Conservation (phyloP, 2,329 filamentous ascomycete genomes). For the Tolypocladium amazonense region DNA sequence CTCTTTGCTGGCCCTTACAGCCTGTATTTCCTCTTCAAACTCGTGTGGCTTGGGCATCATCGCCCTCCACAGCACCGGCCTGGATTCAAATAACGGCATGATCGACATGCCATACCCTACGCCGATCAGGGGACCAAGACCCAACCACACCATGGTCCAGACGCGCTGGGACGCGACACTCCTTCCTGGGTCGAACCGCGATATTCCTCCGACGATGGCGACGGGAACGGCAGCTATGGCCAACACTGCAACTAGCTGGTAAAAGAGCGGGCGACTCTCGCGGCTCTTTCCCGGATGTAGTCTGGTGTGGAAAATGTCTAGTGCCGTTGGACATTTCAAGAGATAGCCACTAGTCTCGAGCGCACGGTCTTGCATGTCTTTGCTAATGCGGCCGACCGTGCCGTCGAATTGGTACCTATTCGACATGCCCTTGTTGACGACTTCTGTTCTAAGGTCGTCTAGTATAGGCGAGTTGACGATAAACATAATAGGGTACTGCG, state of each 20-base stretch:
- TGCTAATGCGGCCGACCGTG: not conserved
- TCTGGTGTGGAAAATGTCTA: too few species aligned
- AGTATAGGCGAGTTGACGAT: slow-evolving; percentile 2
- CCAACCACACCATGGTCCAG: slow-evolving; percentile 3
- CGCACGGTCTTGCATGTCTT: not conserved
- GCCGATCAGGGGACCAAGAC: slow-evolving; percentile 1
- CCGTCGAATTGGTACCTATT: not conserved
- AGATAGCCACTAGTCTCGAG: not conserved
- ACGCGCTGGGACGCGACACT: not conserved
- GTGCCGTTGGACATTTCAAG: not conserved
- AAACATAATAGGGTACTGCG: slow-evolving; percentile 2
- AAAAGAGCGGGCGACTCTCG: not conserved
- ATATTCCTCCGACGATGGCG: slow-evolving; percentile 2
- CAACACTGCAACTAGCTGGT: not conserved
- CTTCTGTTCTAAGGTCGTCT: not conserved
- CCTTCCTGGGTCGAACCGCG: not conserved
- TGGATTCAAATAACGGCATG: not conserved
- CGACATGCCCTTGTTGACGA: not conserved
- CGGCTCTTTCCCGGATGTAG: not conserved
- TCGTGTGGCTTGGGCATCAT: not conserved
- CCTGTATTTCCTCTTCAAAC: too few species aligned
- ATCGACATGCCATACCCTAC: not conserved
- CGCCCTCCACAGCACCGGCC: slow-evolving; percentile 1
- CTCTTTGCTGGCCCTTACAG: not conserved
- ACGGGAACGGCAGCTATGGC: not conserved